Evolutionary conservation across 1,284 basidiomycete species (phyloP).

Genomic region (Ceratobasidium sp.): DNA sequence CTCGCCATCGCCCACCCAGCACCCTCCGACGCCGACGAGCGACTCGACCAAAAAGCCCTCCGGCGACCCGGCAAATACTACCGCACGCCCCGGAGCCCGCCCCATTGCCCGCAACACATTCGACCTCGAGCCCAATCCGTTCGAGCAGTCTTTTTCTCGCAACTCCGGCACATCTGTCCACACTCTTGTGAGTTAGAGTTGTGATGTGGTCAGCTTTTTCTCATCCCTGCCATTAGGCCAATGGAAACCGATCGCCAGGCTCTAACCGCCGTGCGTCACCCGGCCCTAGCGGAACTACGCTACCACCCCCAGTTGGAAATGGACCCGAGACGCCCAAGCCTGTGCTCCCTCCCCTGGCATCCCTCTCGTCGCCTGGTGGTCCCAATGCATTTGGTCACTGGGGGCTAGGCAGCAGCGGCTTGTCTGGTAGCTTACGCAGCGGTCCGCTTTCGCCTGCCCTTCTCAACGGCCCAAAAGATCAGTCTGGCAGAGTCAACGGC

Average conservation of each 20-base stretch:
- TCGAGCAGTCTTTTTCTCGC: constrained; percentile 86
- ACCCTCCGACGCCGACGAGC: constrained; percentile 18
- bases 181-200: constrained; percentile 6
- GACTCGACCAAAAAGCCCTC: background rate
- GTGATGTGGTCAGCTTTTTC: constrained; percentile 47
- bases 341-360: constrained; percentile 83
- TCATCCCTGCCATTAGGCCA: constrained; percentile 51
- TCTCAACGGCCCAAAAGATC: constrained; percentile 80
- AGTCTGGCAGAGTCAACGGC: constrained; percentile 47
- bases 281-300: constrained; percentile 27
- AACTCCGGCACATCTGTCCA: constrained; percentile 48
- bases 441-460: constrained; percentile 94
- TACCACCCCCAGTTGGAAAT: constrained; percentile 38
- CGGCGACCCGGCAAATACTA: background rate
- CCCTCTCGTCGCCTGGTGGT: constrained; percentile 83
- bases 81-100: constrained; percentile 24
- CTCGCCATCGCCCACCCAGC: constrained; percentile 18
- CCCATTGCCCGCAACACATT: constrained; percentile 52
- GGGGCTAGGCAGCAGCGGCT: constrained; percentile 60
- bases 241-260: constrained; percentile 39
- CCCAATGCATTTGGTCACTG: constrained; percentile 68
- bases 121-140: constrained; percentile 92
- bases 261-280: constrained; percentile 26
- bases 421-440: constrained; percentile 78
- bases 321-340: constrained; percentile 54